Base-by-base conservation (phyloP, 352 stramenopile genomes). In the Pythium sukuiense region DNA sequence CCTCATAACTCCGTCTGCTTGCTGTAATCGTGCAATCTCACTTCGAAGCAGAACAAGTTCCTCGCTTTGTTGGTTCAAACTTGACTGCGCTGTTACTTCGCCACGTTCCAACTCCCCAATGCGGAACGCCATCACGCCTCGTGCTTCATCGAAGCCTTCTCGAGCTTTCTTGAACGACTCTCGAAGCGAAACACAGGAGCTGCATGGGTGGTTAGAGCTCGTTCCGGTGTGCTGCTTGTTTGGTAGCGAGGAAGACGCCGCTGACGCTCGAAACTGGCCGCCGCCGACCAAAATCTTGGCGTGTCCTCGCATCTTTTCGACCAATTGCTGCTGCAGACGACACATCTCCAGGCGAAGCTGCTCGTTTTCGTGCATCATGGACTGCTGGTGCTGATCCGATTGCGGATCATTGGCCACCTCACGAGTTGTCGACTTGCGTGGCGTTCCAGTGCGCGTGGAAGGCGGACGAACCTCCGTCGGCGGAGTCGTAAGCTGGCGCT, bases 291-390 rank as follows among this genome's bases (percentile, higher is more conserved):
- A 16, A 14, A 71, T 53, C 48, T 72, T 72, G 27, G 41, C 29
- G 29, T 54, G n/a, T 3, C 65, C 59, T 5, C 65, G 59, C 53
- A 72, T 64, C 29, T 67, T 72, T 30, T 67, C 59, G 6, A 72
- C 65, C 7, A 72, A 33, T 63, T 61, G 49, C 20, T 61, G 33
- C 45, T 72, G 65, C 18, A 72, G 46, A 2, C 49, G 53, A 14
- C 9, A 45, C 26, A 67, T 60, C 32, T 72, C 53, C 2, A 45
- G 59, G 6, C 65, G 65, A 24, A 72, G 46, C 33, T 63, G 35
- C 30, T 63, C 53, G 30, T 72, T 72, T 20, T 72, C 65, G 45
- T 26, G 27, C 14, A 57, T 11, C 2, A 56, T 30, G 2, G 35
- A 54, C 33, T 74, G 56, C 3, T 71, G 63, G 1, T 41, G 55